phyloP scores from a whole-genome alignment of 345 rosid genomes.

The Iberis pinnata region DNA sequence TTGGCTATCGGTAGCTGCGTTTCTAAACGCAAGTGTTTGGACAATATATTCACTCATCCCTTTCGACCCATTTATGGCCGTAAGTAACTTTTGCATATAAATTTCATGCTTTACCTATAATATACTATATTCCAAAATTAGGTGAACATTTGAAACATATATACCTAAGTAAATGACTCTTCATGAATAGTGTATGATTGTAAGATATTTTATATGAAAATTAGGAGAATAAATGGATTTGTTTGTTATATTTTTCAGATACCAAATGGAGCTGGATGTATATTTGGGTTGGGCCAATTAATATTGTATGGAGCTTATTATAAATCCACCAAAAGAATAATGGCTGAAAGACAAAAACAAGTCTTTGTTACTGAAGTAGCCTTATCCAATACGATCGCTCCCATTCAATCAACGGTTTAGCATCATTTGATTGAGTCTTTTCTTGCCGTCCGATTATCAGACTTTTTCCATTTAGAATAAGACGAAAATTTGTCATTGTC shows the following conservation, averaged over 20 bases:
- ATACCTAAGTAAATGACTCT: too few species aligned
- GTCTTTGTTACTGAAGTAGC: constrained; percentile 26
- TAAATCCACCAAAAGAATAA: too few species aligned
- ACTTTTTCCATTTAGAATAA: background rate
- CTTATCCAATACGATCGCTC: constrained; percentile 34
- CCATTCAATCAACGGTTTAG: background rate
- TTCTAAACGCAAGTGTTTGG: constrained; percentile 68
- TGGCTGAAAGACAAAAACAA: constrained; percentile 14
- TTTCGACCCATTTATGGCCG: constrained; percentile 62
- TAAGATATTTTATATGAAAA: background rate
- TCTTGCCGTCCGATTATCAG: background rate
- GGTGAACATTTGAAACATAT: background rate
- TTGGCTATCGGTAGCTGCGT: constrained; percentile 56
- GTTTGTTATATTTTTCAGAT: constrained; percentile 31
- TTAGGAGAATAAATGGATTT: background rate
- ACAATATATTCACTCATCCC: constrained; percentile 58
- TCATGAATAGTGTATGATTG: background rate
- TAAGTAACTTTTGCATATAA: constrained; percentile 20
- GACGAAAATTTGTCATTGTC: background rate
- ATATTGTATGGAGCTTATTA: too few species aligned
- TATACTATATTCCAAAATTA: background rate
- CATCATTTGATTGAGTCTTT: constrained; percentile 1
- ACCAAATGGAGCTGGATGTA: constrained; percentile 46
- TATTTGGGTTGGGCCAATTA: too few species aligned
- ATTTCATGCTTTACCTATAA: constrained; percentile 11